These are phyloP conservation scores for Rubia occidens DNA, from an alignment of 305 asterid species.

Conservation along the genomic window DNA sequence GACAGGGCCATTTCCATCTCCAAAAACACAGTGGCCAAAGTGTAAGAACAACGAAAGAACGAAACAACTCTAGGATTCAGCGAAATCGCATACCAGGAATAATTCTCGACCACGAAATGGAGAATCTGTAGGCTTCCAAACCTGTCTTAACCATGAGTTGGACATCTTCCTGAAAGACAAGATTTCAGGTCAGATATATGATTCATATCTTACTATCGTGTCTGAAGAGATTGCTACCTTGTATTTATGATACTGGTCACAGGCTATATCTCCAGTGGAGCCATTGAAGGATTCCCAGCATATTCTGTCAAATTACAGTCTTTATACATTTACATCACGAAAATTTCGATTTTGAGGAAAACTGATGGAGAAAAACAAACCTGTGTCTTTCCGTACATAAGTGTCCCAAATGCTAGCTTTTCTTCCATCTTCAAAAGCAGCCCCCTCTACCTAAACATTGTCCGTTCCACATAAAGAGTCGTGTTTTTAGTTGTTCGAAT, in stretches of 20 bases:
- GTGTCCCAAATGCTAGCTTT: conserved; percentile 22
- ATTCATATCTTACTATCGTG: no score
- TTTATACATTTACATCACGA: no score
- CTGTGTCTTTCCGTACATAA: not conserved
- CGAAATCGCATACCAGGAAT: conserved; percentile 37
- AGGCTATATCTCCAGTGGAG: no score
- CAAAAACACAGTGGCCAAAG: conserved; percentile 5
- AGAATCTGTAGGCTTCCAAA: conserved; percentile 31
- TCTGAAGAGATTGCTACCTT: no score
- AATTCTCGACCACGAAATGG: conserved; percentile 37
- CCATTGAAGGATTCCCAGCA: no score
- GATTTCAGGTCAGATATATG: not conserved
- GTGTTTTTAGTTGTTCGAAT: no score
- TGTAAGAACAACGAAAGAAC: not conserved
- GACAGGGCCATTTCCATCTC: conserved; percentile 31
- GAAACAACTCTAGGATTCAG: no score
- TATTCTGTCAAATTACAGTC: no score
- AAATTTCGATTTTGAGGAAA: no score
- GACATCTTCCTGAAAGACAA: conserved; percentile 26
- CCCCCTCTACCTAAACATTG: conserved; percentile 27
- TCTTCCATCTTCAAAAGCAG: conserved; percentile 23
- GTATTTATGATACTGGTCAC: conserved; percentile 54
- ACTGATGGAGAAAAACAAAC: not conserved
- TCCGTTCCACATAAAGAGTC: no score
- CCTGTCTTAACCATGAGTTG: conserved; percentile 20